Evolutionary conservation across 2,329 filamentous ascomycete genomes (phyloP), one percentile per base, ranked within the genome.

Genomic region (Cladorrhinum sp.): DNA sequence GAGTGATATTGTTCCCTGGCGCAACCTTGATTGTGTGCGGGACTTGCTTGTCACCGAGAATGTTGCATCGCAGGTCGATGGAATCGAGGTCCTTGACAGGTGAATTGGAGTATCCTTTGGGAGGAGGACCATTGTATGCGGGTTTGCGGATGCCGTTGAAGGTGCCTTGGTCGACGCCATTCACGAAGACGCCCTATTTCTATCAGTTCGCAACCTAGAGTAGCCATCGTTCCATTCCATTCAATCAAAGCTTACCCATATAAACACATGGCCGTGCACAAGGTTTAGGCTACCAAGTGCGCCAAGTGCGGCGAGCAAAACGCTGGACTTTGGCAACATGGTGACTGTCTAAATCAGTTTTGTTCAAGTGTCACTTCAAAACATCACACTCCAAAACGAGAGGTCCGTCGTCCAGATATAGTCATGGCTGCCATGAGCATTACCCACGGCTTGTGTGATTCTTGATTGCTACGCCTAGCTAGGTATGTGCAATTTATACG

Each of bases 21-120:
- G 59, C 51, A 10, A 68, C 64, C 54, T 55, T 62, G 64, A 76
- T 74, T 4, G 71, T 75, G 57, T 74, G 67, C 12, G 70, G 67
- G 3, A 70, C 69, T 49, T 71, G 72, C 9, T 71, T 70, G 57
- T 76, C 74, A 25, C 74, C 74, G 49, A 75, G 64, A 16, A 76
- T 71, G 64, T 76, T 77, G 71, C 74, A 76, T 24, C 71, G 69
- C 57, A 75, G 62, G 65, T 77, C 74, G 49, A 74, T 73, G 16
- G 72, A 73, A 50, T 65, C 62, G 48, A 77, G 64, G 59, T 76
- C 72, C 57, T 75, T 75, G 25, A 76, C 74, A 5, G 75, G 75
- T 7, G 73, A 74, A 63, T 76, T 75, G 49, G 72, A 69, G 65
- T 75, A 77, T 12, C 75, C 75, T 8, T 64, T 61, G 1, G 71